A percentile compares a stretch with the other conserved stretches of the same genome.
These are phyloP conservation scores for Zygosaccharomyces bailii DNA, from an alignment of 805 yeast genomes.

Conservation along the genomic window DNA sequence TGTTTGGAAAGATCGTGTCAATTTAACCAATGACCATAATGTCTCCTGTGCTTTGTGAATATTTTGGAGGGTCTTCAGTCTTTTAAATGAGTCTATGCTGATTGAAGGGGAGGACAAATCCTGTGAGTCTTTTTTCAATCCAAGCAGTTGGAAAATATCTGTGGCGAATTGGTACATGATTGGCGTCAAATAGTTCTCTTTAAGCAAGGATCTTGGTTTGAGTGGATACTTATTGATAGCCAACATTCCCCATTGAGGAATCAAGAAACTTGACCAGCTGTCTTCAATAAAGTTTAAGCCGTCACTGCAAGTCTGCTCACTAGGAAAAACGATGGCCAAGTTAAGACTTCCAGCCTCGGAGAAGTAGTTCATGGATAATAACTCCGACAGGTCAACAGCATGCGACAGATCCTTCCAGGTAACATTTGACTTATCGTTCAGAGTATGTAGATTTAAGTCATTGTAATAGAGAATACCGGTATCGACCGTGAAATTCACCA, in stretches of 20 bases:
- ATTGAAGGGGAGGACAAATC: slow-evolving; percentile 47
- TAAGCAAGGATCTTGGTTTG: slow-evolving; percentile 8
- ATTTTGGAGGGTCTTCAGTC: slow-evolving; percentile 57
- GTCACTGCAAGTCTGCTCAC: slow-evolving; percentile 30
- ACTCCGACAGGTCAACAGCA: slow-evolving; percentile 78
- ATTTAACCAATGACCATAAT: slow-evolving; percentile 64
- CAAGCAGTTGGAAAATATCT: slow-evolving; percentile 70
- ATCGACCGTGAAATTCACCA: slow-evolving; percentile 71
- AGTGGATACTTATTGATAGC: slow-evolving; percentile 15
- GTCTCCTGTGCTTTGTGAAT: slow-evolving; percentile 63
- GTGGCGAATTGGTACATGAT: slow-evolving; percentile 66
- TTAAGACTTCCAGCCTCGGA: slow-evolving; percentile 65
- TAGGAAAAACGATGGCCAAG: slow-evolving; percentile 49
- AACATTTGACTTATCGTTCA: slow-evolving; percentile 31
- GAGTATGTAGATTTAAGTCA: slow-evolving; percentile 35
- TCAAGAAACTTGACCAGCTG: slow-evolving; percentile 46
- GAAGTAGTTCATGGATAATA: slow-evolving; percentile 49
- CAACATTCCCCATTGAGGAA: slow-evolving; percentile 32
- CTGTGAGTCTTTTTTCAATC: slow-evolving; percentile 57
- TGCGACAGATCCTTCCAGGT: slow-evolving; percentile 60
- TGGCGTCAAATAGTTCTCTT: slow-evolving; percentile 40
- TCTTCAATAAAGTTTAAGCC: slow-evolving; percentile 40
- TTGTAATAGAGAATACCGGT: slow-evolving; percentile 69
- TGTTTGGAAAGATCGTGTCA: slow-evolving; percentile 64
- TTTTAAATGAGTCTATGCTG: slow-evolving; percentile 62